phyloP scores from a whole-genome alignment of 2,329 filamentous ascomycete genomes.

The Aspergillus neoniger region DNA sequence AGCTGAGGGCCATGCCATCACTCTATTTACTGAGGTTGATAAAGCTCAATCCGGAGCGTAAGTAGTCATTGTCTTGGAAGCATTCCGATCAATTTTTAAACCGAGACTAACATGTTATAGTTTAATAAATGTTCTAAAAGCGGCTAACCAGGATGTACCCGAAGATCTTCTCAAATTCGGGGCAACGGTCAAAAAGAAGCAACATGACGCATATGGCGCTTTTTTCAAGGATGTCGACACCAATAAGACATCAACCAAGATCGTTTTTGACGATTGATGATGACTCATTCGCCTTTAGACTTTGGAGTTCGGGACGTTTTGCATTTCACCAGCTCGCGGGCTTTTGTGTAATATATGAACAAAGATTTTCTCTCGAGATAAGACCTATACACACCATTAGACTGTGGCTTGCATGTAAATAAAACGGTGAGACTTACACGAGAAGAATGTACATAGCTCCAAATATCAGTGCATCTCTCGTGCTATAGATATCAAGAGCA shows the following conservation, averaged over 20 bases:
- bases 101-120: constrained; percentile 47
- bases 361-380: constrained; percentile 40
- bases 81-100: neutral
- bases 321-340: constrained; percentile 22
- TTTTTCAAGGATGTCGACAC: constrained; percentile 91
- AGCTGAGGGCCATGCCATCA: constrained; percentile 84
- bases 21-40: constrained; percentile 92
- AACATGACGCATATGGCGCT: constrained; percentile 88
- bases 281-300: constrained; percentile 24
- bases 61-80: constrained; percentile 44
- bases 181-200: constrained; percentile 98
- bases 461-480: constrained; percentile 52
- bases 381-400: constrained; percentile 33
- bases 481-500: constrained; percentile 25
- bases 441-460: constrained; percentile 56
- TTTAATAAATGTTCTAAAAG: constrained; percentile 90
- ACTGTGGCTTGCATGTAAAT: constrained; percentile 9
- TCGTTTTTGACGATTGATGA: constrained; percentile 71
- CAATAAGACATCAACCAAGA: constrained; percentile 84
- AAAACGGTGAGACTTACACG: constrained; percentile 56
- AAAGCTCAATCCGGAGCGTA: constrained; percentile 87
- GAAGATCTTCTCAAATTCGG: constrained; percentile 93
- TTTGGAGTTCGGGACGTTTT: constrained; percentile 17
- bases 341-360: constrained; percentile 26
- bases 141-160: constrained; percentile 87